phyloP scores from a whole-genome alignment of 306 rosid species.

The Rubus parviflorus region DNA sequence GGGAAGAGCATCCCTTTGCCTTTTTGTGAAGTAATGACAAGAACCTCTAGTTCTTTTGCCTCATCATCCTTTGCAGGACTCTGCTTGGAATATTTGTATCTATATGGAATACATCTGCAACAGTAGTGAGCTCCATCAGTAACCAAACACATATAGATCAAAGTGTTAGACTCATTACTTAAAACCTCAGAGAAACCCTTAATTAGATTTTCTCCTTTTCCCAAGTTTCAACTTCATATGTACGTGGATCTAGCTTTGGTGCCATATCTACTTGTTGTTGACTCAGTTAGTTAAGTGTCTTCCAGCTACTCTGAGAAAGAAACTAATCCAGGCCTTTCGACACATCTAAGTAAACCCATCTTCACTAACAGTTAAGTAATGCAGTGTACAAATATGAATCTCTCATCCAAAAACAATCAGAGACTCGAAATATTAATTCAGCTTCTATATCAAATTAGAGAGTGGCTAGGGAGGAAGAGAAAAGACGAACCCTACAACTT shows the following conservation, averaged over 20 bases:
- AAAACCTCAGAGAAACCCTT: not conserved
- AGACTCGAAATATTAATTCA: not conserved
- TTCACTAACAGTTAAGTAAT: not conserved
- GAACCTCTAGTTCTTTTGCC: constrained; percentile 64
- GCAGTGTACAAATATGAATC: not conserved
- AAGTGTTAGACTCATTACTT: not conserved
- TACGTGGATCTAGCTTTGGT: too few species aligned
- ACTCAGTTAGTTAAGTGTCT: not conserved
- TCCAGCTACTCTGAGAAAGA: not conserved
- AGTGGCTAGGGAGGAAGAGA: not conserved
- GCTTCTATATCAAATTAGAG: not conserved
- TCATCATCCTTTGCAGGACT: constrained; percentile 27
- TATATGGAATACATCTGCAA: constrained; percentile 91
- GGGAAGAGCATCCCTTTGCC: constrained; percentile 89
- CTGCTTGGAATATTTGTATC: constrained; percentile 48
- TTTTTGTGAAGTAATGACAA: constrained; percentile 83
- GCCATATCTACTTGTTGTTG: too few species aligned
- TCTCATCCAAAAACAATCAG: too few species aligned
- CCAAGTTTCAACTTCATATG: not conserved
- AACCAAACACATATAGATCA: not conserved
- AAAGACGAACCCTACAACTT: constrained; percentile 88
- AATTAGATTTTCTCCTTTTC: not conserved
- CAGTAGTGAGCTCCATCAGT: not conserved
- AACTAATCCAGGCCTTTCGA: not conserved
- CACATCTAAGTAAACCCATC: not conserved